These are phyloP conservation scores for Candida tetrigidarum DNA, from an alignment of 1,139 yeast species.

Conservation along the genomic window DNA sequence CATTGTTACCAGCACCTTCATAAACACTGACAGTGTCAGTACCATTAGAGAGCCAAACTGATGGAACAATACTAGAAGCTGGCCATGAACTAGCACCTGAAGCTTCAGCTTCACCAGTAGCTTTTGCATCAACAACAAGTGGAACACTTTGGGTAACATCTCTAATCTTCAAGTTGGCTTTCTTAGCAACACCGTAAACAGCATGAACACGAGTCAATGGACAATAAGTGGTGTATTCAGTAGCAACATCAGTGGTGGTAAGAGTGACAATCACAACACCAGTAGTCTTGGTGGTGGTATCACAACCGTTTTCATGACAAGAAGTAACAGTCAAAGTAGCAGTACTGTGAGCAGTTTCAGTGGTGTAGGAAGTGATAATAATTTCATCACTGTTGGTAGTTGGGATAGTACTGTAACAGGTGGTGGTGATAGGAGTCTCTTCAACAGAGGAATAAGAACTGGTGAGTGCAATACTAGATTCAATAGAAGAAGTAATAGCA, in stretches of 20 bases:
- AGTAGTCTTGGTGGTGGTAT: conserved; percentile 27
- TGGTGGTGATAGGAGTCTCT: not conserved
- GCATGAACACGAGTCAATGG: conserved; percentile 4
- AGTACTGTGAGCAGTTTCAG: conserved; percentile 14
- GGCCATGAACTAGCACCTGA: not conserved
- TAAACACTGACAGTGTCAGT: not conserved
- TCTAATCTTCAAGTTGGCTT: conserved; percentile 1
- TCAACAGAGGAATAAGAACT: not conserved
- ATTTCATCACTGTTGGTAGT: conserved; percentile 8
- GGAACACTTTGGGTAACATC: not conserved
- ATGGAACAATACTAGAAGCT: conserved; percentile 1
- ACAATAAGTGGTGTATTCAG: conserved; percentile 32
- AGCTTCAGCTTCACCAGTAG: not conserved
- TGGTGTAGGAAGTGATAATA: conserved; percentile 1
- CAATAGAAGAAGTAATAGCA: not conserved
- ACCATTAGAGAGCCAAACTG: not conserved
- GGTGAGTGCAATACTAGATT: not conserved
- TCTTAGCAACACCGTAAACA: not conserved
- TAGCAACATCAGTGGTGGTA: conserved; percentile 16
- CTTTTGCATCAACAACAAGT: not conserved
- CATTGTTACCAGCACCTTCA: conserved; percentile 4
- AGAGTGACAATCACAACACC: conserved; percentile 23
- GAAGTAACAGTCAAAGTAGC: conserved; percentile 26
- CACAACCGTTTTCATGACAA: conserved; percentile 19
- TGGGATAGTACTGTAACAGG: conserved; percentile 7